phyloP scores from a whole-genome alignment of 169 alveolate genomes.

The Plasmodium inui region DNA sequence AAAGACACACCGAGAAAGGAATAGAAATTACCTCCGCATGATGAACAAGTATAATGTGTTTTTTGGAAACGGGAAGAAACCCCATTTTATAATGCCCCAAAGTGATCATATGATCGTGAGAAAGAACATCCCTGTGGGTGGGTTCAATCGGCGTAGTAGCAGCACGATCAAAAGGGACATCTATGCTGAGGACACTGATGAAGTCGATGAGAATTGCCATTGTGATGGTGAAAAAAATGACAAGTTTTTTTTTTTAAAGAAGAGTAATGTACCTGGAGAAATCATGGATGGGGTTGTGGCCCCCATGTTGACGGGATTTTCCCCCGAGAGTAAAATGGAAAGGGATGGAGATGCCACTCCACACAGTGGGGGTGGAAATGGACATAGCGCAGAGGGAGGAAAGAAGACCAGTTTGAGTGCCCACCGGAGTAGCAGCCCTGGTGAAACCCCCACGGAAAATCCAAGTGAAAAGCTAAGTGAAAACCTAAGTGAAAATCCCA shows the following conservation, averaged over 20 bases:
- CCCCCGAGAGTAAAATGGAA: not conserved
- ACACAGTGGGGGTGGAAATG: not conserved
- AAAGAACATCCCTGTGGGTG: not conserved
- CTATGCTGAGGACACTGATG: not conserved
- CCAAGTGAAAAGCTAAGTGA: too few relatives aligned
- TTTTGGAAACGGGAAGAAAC: not conserved
- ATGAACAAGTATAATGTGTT: constrained; percentile 7
- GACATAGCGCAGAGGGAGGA: not conserved
- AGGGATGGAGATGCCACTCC: not conserved
- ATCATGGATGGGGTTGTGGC: not conserved
- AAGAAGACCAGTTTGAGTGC: not conserved
- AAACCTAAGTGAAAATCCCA: too few relatives aligned
- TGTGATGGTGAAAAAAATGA: not conserved
- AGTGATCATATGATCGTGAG: not conserved
- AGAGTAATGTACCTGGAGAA: not conserved
- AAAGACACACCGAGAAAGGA: constrained; percentile 4
- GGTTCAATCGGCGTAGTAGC: not conserved
- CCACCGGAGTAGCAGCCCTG: not conserved
- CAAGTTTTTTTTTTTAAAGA: not conserved
- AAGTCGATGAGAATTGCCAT: not conserved
- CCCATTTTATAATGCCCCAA: not conserved
- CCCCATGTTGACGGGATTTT: not conserved
- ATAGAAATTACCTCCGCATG: constrained; percentile 5
- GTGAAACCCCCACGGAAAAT: not conserved
- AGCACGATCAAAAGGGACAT: not conserved